A percentile compares a stretch with the other conserved stretches of the same genome.
Conservation (phyloP, 371 early-diverging fungal species). For the Mucor racemosus region DNA sequence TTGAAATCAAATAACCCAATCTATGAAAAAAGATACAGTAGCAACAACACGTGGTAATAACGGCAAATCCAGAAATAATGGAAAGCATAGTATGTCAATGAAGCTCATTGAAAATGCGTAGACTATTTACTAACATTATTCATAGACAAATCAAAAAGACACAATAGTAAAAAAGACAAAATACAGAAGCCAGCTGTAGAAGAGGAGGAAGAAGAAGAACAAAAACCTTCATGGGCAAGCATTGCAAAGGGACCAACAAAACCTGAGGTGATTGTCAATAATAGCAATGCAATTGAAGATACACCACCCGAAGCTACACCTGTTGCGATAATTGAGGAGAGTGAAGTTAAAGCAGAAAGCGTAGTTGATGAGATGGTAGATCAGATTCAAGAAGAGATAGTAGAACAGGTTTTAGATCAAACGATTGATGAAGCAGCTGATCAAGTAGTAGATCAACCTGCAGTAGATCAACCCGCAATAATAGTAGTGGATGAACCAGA, state of each 20-base stretch:
- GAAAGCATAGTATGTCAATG: slow-evolving; percentile 4
- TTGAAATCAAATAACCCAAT: not conserved
- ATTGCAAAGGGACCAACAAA: slow-evolving; percentile 24
- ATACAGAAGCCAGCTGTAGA: not conserved
- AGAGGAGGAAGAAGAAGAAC: slow-evolving; percentile 7
- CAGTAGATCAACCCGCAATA: too few species aligned
- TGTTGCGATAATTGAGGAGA: not conserved
- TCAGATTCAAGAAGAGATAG: not conserved
- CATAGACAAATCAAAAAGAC: slow-evolving; percentile 3
- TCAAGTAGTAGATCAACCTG: not conserved
- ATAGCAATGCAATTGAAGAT: not conserved
- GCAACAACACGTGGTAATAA: not conserved
- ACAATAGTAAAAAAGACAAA: slow-evolving; percentile 6
- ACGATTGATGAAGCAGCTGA: not conserved
- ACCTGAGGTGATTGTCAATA: not conserved
- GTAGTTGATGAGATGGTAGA: not conserved
- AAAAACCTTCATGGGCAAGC: slow-evolving; percentile 39
- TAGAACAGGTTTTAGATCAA: not conserved
- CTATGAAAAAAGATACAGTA: not conserved
- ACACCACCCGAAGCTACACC: not conserved
- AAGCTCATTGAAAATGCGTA: not conserved
- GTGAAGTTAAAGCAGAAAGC: not conserved
- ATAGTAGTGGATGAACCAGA: not conserved
- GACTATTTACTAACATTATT: not conserved
- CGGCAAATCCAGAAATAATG: not conserved